phyloP scores from a whole-genome alignment of 305 asterid genomes.

The Fraxinus angustifolia region DNA sequence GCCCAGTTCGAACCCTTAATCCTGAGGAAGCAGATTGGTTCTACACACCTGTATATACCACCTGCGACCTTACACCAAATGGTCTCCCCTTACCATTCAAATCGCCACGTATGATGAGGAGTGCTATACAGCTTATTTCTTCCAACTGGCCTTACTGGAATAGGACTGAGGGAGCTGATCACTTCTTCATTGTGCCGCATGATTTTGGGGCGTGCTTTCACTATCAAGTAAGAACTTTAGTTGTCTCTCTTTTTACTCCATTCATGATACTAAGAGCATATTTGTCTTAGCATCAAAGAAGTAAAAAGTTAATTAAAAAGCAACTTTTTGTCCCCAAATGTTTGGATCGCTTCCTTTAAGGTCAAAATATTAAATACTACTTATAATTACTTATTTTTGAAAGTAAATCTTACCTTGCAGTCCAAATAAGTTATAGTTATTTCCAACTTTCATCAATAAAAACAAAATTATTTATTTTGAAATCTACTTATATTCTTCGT shows the following conservation, averaged over 20 bases:
- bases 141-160: constrained; percentile 72
- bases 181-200: constrained; percentile 60
- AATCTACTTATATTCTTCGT: not conserved
- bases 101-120: constrained; percentile 69
- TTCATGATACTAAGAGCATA: not conserved
- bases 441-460: not conserved
- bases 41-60: constrained; percentile 56
- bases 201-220: constrained; percentile 66
- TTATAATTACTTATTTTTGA: not conserved
- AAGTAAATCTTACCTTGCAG: not conserved
- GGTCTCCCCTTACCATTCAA: constrained; percentile 66
- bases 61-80: constrained; percentile 60
- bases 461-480: not conserved
- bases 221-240: constrained; percentile 42
- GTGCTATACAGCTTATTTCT: constrained; percentile 59
- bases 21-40: constrained; percentile 71
- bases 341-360: not conserved
- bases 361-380: not conserved
- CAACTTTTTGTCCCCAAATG: not conserved
- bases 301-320: not conserved
- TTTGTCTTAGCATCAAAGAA: not conserved
- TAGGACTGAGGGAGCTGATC: constrained; percentile 65
- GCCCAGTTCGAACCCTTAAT: constrained; percentile 59
- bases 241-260: not conserved
- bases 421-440: not conserved